These are phyloP conservation scores for Aspergillus steynii DNA, from an alignment of 495 filamentous ascomycete genomes.

Conservation along the genomic window DNA sequence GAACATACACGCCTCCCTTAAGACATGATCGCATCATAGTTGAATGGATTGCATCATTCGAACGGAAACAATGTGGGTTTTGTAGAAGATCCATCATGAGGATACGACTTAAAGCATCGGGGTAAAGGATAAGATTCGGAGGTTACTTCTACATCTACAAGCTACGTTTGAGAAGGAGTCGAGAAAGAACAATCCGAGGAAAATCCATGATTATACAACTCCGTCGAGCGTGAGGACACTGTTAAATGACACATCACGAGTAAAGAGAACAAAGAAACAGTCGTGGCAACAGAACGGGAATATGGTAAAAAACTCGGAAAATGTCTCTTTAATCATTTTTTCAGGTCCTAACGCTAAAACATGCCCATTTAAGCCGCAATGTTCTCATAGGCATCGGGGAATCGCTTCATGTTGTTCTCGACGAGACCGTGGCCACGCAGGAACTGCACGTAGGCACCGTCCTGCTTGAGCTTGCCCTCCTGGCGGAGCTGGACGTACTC, in stretches of 20 bases:
- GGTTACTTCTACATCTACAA: too few species aligned
- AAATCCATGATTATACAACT: conserved; percentile 21
- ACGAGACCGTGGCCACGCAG: conserved; percentile 85
- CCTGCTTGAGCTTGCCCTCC: conserved; percentile 84
- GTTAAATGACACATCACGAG: conserved; percentile 10
- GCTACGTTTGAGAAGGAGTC: background rate
- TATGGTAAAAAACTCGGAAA: conserved; percentile 9
- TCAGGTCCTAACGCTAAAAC: conserved; percentile 8
- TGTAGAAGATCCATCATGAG: too few species aligned
- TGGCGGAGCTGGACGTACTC: conserved; percentile 93
- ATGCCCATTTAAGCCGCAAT: conserved; percentile 42
- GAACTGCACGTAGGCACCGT: conserved; percentile 99
- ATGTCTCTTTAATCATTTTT: conserved; percentile 3
- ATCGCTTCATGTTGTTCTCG: conserved; percentile 82
- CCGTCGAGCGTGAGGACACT: conserved; percentile 14
- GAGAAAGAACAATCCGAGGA: conserved; percentile 3
- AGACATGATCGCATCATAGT: too few species aligned
- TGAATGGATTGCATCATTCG: too few species aligned
- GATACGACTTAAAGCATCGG: too few species aligned
- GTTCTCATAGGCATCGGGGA: conserved; percentile 84
- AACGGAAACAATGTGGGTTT: too few species aligned
- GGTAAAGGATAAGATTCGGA: too few species aligned
- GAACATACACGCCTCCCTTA: background rate
- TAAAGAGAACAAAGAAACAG: background rate
- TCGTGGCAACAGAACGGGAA: background rate